Conservation (phyloP, 331 rosid genomes). For the Prunus yedoensis region DNA sequence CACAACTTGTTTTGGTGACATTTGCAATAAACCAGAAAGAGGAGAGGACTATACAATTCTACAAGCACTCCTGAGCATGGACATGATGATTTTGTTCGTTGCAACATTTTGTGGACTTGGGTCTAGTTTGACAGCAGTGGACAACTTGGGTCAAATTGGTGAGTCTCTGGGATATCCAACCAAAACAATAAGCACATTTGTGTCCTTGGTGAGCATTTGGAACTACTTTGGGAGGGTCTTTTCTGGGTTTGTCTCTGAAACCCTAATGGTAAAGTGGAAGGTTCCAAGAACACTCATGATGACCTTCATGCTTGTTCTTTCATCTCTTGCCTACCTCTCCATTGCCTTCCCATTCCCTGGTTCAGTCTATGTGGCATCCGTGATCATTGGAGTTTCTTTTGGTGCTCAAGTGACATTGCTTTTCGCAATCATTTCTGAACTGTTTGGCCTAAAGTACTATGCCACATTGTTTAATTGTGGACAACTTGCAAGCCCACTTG, state of each 20-base stretch:
- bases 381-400: slow-evolving; percentile 10
- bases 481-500: not conserved
- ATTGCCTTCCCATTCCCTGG: slow-evolving; percentile 21
- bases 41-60: slow-evolving; percentile 13
- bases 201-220: slow-evolving; percentile 19
- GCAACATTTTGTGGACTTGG: slow-evolving; percentile 11
- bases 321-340: not conserved
- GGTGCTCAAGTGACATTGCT: slow-evolving; percentile 15
- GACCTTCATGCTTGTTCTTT: not conserved
- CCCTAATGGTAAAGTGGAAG: slow-evolving; percentile 11
- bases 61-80: slow-evolving; percentile 11
- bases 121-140: slow-evolving; percentile 13
- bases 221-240: slow-evolving; percentile 19
- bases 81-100: slow-evolving; percentile 12
- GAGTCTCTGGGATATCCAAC: slow-evolving; percentile 12
- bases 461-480: slow-evolving; percentile 15
- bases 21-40: slow-evolving; percentile 5
- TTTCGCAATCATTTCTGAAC: slow-evolving; percentile 10
- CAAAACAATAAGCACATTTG: slow-evolving; percentile 9
- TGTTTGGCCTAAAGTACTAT: slow-evolving; percentile 15
- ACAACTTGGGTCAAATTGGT: slow-evolving; percentile 23
- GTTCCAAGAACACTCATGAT: slow-evolving; percentile 12
- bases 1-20: not conserved
- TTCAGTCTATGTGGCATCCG: not conserved
- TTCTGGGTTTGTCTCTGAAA: slow-evolving; percentile 13